These are phyloP conservation scores for Coemansia sp. DNA, from an alignment of 192 early-diverging fungal species.

Conservation along the genomic window DNA sequence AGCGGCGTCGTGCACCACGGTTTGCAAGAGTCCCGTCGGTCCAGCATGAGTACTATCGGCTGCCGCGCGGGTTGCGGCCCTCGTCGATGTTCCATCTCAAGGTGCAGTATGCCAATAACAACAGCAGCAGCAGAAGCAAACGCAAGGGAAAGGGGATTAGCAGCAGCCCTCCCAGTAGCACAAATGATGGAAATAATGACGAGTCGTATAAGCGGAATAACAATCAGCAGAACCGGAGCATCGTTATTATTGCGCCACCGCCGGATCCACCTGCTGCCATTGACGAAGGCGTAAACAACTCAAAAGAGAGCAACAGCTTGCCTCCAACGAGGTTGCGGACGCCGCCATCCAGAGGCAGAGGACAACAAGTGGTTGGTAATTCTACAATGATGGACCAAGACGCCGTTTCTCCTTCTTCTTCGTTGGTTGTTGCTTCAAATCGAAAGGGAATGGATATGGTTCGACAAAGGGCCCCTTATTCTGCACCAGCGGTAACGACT, in stretches of 20 bases:
- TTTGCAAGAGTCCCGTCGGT: neutral
- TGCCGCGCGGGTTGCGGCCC: conserved; percentile 44
- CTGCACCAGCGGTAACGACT: conserved; percentile 3
- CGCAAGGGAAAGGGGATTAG: neutral
- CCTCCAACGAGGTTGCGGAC: neutral
- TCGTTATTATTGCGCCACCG: conserved; percentile 11
- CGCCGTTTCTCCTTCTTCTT: neutral
- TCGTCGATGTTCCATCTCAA: conserved; percentile 51
- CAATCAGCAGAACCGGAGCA: conserved; percentile 9
- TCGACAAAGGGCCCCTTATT: neutral
- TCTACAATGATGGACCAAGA: neutral
- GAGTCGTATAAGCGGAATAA: neutral
- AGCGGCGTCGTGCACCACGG: neutral
- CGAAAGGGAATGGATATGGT: neutral
- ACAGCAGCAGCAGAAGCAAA: neutral
- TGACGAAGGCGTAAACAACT: neutral
- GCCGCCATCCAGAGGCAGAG: too few relatives aligned
- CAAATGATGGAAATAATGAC: neutral
- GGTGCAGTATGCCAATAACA: conserved; percentile 27
- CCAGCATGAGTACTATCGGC: conserved; percentile 12
- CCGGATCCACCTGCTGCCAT: conserved; percentile 4
- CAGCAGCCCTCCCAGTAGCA: neutral
- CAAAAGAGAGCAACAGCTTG: neutral
- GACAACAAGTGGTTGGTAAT: neutral
- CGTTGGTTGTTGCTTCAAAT: neutral